phyloP scores from a whole-genome alignment of 306 rosid genomes.

The Amphicarpaea edgeworthii region DNA sequence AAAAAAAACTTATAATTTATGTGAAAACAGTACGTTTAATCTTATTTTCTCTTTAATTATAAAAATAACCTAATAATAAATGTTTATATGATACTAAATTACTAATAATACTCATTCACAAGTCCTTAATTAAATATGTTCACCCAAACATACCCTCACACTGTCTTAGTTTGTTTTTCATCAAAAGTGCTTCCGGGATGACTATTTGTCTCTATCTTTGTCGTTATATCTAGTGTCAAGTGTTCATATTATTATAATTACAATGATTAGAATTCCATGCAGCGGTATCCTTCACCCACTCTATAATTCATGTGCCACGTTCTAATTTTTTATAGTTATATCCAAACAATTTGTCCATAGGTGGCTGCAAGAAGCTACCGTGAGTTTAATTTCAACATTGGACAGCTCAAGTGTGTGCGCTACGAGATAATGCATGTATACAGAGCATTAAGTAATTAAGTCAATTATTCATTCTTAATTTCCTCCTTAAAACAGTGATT shows the following conservation, averaged over 20 bases:
- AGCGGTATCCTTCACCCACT: conserved; percentile 32
- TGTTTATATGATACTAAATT: neutral
- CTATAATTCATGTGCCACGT: conserved; percentile 37
- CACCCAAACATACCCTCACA: neutral
- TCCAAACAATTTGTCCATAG: conserved; percentile 34
- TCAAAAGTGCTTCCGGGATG: neutral
- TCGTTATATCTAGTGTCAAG: neutral
- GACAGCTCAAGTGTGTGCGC: conserved; percentile 37
- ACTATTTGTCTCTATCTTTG: conserved; percentile 25
- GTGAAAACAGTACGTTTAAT: neutral
- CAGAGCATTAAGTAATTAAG: conserved; percentile 6
- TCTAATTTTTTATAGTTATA: conserved; percentile 23
- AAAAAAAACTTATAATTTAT: too few species aligned
- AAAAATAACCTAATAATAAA: neutral
- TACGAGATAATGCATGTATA: conserved; percentile 13
- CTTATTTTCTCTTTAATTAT: neutral
- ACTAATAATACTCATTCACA: neutral
- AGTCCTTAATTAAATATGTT: neutral
- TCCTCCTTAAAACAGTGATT: neutral
- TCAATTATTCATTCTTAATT: conserved; percentile 31
- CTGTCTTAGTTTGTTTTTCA: neutral
- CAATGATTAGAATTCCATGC: conserved; percentile 33
- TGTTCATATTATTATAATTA: conserved; percentile 1
- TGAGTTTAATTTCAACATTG: conserved; percentile 1
- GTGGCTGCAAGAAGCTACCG: conserved; percentile 20